Conservation (phyloP, 495 filamentous ascomycete species). For the Halenospora varia region DNA sequence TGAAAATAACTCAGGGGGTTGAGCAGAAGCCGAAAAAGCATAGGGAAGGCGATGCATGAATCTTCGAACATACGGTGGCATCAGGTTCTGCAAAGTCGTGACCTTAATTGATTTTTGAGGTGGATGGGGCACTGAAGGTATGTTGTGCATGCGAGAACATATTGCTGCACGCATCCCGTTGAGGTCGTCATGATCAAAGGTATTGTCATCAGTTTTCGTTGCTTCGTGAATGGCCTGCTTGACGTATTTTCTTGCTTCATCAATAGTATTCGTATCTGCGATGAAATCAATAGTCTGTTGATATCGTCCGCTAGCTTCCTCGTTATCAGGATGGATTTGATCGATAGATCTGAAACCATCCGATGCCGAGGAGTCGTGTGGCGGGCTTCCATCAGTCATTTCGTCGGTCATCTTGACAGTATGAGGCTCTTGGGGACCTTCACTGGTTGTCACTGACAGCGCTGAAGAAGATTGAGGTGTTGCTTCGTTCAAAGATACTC, state of each 20-base stretch:
- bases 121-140: constrained; percentile 34
- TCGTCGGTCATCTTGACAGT: constrained; percentile 14
- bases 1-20: constrained; percentile 32
- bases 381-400: constrained; percentile 24
- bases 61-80: constrained; percentile 23
- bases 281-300: constrained; percentile 26
- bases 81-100: constrained; percentile 29
- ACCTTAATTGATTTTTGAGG: constrained; percentile 30
- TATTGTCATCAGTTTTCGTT: constrained; percentile 9
- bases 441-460: no score
- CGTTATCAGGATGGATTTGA: constrained; percentile 26
- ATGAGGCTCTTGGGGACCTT: background rate
- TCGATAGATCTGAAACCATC: constrained; percentile 18
- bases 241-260: constrained; percentile 19
- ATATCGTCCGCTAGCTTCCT: constrained; percentile 28
- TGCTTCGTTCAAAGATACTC: no score
- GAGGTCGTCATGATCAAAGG: constrained; percentile 16
- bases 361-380: constrained; percentile 22
- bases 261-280: constrained; percentile 21
- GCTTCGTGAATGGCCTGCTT: constrained; percentile 10
- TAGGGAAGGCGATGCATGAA: constrained; percentile 33
- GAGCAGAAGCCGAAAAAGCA: constrained; percentile 31
- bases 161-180: constrained; percentile 29
- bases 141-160: constrained; percentile 29
- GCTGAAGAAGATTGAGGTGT: no score